phyloP scores from a whole-genome alignment of 2,329 filamentous ascomycete genomes.

The Chalara sp. region DNA sequence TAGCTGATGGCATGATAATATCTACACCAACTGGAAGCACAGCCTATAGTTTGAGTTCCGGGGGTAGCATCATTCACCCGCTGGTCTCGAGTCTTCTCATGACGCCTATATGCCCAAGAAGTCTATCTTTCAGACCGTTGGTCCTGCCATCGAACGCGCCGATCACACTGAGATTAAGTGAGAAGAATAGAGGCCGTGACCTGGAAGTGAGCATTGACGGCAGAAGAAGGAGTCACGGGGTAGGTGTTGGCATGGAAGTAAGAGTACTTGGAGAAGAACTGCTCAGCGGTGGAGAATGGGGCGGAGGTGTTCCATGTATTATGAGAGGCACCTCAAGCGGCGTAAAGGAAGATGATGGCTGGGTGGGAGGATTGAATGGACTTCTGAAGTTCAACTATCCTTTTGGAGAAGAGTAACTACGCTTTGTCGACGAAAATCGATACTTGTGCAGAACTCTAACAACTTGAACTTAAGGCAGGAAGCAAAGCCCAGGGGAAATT shows the following conservation, averaged over 20 bases:
- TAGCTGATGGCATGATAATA: conserved; percentile 91
- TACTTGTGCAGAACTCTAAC: no score
- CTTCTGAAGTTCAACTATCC: conserved; percentile 96
- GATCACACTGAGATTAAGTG: conserved; percentile 74
- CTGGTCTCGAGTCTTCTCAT: conserved; percentile 82
- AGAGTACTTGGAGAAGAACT: conserved; percentile 84
- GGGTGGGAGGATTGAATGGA: conserved; percentile 92
- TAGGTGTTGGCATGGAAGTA: conserved; percentile 74
- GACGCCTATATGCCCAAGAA: conserved; percentile 90
- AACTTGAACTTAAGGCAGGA: no score
- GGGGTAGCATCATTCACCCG: conserved; percentile 90
- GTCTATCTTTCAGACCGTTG: conserved; percentile 83
- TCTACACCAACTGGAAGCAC: conserved; percentile 93
- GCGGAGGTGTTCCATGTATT: conserved; percentile 85
- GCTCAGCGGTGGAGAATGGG: conserved; percentile 42
- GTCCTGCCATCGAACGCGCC: conserved; percentile 83
- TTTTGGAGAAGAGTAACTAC: conserved; percentile 59
- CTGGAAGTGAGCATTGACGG: conserved; percentile 78
- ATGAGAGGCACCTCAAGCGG: conserved; percentile 53
- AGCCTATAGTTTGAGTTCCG: conserved; percentile 88
- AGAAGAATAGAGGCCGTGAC: conserved; percentile 70
- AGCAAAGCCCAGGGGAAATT: no score
- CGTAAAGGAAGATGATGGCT: conserved; percentile 73
- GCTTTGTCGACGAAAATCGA: no score
- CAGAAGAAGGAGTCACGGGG: conserved; percentile 55